Evolutionary conservation across 228 moss, liverwort and hornwort genomes (phyloP).

Genomic region (Sphagnum magellanicum): DNA sequence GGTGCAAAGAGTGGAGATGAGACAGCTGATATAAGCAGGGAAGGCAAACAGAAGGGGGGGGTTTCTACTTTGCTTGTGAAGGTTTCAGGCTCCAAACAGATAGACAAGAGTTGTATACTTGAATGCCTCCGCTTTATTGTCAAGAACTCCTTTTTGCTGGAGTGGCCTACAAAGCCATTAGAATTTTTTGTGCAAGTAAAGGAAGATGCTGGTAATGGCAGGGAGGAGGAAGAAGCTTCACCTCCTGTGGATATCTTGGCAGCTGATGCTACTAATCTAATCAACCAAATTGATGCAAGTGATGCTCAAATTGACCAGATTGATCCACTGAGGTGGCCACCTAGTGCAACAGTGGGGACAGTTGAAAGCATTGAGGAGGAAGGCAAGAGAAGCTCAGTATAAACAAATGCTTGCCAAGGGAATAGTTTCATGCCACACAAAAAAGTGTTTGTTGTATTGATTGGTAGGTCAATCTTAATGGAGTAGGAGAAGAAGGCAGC

Average conservation of each 20-base stretch:
- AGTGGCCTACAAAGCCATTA: conserved; percentile 37
- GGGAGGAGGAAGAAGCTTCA: conserved; percentile 44
- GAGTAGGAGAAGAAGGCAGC: too few species aligned
- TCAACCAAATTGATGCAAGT: too few species aligned
- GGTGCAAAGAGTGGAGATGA: too few species aligned
- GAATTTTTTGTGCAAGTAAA: conserved; percentile 24
- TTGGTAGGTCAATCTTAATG: too few species aligned
- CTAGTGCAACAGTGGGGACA: too few species aligned
- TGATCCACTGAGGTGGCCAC: too few species aligned
- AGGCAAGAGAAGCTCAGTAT: too few species aligned
- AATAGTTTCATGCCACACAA: too few species aligned
- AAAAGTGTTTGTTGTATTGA: too few species aligned
- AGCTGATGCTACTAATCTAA: conserved; percentile 22
- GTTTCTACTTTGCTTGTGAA: conserved; percentile 54
- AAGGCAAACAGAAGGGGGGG: conserved; percentile 13
- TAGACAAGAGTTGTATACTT: conserved; percentile 80
- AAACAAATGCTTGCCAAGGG: too few species aligned
- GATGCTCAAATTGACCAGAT: too few species aligned
- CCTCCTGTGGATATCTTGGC: conserved; percentile 28
- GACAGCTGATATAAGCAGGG: neutral
- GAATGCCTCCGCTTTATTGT: conserved; percentile 81
- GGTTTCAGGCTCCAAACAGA: conserved; percentile 58
- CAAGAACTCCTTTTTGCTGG: conserved; percentile 59
- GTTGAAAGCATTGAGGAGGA: too few species aligned
- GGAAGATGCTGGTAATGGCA: conserved; percentile 23